phyloP scores from a whole-genome alignment of 2,329 filamentous ascomycete species.

The Claviceps lovelessii region DNA sequence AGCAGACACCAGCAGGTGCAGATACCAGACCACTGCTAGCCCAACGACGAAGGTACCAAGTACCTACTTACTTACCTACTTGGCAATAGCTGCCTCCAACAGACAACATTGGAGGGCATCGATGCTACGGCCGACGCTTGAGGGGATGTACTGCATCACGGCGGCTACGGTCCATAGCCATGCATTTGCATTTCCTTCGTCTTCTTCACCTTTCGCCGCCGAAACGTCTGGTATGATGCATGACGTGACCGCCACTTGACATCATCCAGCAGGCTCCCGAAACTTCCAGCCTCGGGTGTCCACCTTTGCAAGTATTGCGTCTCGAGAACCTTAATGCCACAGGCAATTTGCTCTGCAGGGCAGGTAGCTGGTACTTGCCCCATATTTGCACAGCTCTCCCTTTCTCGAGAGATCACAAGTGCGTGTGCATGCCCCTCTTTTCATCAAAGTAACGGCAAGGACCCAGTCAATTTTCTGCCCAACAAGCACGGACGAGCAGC shows the following conservation, averaged over 20 bases:
- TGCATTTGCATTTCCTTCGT: not conserved
- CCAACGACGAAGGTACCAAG: too few relatives aligned
- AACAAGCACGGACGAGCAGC: not conserved
- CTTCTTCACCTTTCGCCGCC: not conserved
- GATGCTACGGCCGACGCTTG: not conserved
- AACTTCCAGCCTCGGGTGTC: constrained; percentile 19
- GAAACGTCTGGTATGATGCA: not conserved
- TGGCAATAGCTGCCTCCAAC: not conserved
- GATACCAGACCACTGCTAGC: not conserved
- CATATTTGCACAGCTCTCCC: not conserved
- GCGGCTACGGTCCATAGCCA: too few relatives aligned
- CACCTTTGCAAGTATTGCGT: not conserved
- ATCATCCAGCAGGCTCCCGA: constrained; percentile 15
- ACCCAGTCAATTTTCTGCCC: not conserved
- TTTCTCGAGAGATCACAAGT: too few relatives aligned
- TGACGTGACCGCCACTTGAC: constrained; percentile 13
- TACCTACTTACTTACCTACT: too few relatives aligned
- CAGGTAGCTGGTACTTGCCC: not conserved
- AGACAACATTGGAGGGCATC: not conserved
- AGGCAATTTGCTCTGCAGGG: not conserved
- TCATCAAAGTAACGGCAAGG: not conserved
- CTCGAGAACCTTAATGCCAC: not conserved
- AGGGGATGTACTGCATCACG: not conserved
- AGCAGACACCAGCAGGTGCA: not conserved
- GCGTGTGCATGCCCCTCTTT: not conserved